Base-by-base conservation (phyloP, 495 filamentous ascomycete genomes). In the Cudoniella acicularis region DNA sequence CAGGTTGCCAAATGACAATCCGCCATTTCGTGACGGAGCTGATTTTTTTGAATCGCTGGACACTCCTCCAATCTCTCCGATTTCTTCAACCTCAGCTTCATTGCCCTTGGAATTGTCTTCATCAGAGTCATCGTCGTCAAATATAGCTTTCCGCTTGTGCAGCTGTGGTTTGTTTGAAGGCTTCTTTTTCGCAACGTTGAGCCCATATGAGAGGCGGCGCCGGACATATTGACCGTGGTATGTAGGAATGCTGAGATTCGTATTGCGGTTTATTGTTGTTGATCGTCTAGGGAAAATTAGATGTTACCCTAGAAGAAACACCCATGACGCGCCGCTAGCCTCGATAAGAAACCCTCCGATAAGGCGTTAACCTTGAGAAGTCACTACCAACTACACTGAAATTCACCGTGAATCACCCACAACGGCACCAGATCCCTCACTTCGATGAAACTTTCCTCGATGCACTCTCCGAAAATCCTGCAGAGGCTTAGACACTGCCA, bases 161-260 rank as follows among this genome's bases (percentile, higher is more conserved):
- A 76, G 73, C 27, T 52, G 54, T 17, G 64, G 64, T 56, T 43
- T 62, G 2, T 30, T 53, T 20, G 36, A 54, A 11, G 52, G 27
- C 4, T 79, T 79, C 48, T 61, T 68, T 59, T 79, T 86, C 1
- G 77, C 68, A 21, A 86, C 64, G 59, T 83, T 87, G 6, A 88
- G 70, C 8, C 85, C 85, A 56, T 77, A 77, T n/a, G 80, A 80
- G 52, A 77, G 73, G 1, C 61, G 1, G 25, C 36, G 13, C 61
- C 65, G 52, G 63, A 67, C 73, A 76, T 75, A 10, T 57, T 62
- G 54, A 50, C 10, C 25, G 21, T 20, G n/a, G 27, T 20, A 54
- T 42, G 6, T 48, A 48, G 10, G 48, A 24, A 24, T 18, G 30
- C 16, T 42, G 22, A 20, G 22, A 42, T 27, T 26, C 17, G 21